Percentiles rank a stretch among this genome's conserved stretches.
Evolutionary conservation across 129 eudicot genomes (phyloP).

Genomic region (Chrysanthemum lavandulifolium): DNA sequence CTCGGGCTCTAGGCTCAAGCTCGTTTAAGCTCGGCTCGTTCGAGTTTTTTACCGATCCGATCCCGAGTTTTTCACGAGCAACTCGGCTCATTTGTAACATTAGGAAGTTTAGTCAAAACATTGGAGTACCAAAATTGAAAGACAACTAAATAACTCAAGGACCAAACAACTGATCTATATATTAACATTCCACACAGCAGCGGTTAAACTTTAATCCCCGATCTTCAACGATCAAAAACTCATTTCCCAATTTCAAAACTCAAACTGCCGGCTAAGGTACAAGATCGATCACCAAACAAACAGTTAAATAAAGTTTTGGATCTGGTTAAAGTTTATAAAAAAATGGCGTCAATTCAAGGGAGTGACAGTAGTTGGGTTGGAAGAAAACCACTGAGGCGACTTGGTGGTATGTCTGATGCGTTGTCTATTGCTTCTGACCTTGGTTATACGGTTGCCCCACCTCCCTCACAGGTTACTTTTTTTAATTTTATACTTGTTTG

Average conservation of each 20-base stretch:
- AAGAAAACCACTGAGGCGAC: conserved; percentile 72
- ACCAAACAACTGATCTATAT: background rate
- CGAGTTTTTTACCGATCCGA: too few relatives aligned
- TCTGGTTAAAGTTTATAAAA: background rate
- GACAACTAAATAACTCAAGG: conserved; percentile 5
- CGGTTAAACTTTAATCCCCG: conserved; percentile 6
- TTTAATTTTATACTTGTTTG: background rate
- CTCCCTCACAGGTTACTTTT: conserved; percentile 63
- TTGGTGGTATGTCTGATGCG: conserved; percentile 99
- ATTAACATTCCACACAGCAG: background rate
- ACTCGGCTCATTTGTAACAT: too few relatives aligned
- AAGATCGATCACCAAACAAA: conserved; percentile 22
- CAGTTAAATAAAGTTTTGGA: background rate
- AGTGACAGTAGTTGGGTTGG: conserved; percentile 88
- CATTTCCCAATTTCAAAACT: conserved; percentile 21
- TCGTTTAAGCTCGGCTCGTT: too few relatives aligned
- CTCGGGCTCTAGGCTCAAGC: too few relatives aligned
- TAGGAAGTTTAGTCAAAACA: background rate
- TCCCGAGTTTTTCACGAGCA: too few relatives aligned
- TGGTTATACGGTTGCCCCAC: conserved; percentile 71
- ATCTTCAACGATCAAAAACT: conserved; percentile 23
- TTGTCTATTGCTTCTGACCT: conserved; percentile 93
- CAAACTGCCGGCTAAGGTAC: conserved; percentile 20
- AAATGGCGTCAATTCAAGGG: conserved; percentile 58
- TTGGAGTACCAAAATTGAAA: conserved; percentile 19